phyloP scores from a whole-genome alignment of 441 rosid species.

The Populus hybrid region DNA sequence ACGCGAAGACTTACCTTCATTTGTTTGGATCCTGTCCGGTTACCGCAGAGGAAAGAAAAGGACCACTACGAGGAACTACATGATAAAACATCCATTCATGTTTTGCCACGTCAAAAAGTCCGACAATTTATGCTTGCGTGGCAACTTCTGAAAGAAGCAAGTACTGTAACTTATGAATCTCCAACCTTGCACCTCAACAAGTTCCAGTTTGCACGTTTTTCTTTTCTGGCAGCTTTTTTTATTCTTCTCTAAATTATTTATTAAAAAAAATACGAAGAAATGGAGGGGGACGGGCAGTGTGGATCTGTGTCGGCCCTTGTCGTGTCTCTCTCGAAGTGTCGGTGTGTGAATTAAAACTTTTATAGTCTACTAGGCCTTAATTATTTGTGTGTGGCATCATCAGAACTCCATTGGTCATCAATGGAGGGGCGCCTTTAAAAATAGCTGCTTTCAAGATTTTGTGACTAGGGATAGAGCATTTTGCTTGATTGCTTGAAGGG shows the following conservation, averaged over 20 bases:
- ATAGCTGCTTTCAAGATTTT: not conserved
- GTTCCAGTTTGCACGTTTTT: not conserved
- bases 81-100: not conserved
- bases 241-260: not conserved
- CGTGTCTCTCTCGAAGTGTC: conserved; percentile 4
- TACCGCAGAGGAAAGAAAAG: not conserved
- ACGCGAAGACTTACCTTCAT: not conserved
- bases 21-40: conserved; percentile 12
- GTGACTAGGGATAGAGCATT: not conserved
- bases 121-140: not conserved
- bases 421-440: not conserved
- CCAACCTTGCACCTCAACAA: not conserved
- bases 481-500: conserved; percentile 2
- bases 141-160: not conserved
- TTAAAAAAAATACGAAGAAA: not conserved
- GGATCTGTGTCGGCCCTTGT: conserved; percentile 14
- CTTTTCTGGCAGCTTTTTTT: not conserved
- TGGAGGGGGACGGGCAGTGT: not conserved
- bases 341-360: conserved; percentile 17
- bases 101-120: not conserved
- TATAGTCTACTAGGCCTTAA: not conserved
- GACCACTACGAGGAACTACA: not conserved
- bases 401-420: not conserved
- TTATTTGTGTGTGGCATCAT: not conserved
- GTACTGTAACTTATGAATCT: not conserved